Conservation (phyloP, 805 yeast species). For the Cyberlindnera misumaiensis region DNA sequence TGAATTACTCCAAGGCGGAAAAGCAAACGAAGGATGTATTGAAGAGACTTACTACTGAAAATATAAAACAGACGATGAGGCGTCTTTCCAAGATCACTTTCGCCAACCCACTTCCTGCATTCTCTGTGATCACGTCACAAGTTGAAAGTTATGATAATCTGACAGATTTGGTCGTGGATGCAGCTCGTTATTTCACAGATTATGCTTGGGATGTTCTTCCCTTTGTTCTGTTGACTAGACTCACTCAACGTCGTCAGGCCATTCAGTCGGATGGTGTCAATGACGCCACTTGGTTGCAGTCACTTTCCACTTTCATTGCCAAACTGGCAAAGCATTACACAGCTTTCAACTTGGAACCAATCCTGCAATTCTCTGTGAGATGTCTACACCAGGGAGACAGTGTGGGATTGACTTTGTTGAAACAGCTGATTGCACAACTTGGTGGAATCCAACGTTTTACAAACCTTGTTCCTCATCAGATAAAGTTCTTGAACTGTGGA, state of each 20-base stretch:
- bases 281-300: constrained; percentile 80
- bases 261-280: constrained; percentile 74
- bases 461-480: constrained; percentile 60
- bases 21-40: constrained; percentile 72
- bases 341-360: constrained; percentile 53
- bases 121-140: constrained; percentile 65
- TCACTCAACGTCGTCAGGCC: constrained; percentile 61
- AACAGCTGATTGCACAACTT: constrained; percentile 62
- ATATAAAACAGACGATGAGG: constrained; percentile 65
- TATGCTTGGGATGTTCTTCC: constrained; percentile 85
- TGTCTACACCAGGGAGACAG: constrained; percentile 55
- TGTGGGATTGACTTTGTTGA: constrained; percentile 55
- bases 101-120: constrained; percentile 73
- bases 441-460: constrained; percentile 71
- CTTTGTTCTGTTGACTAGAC: constrained; percentile 60
- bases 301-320: constrained; percentile 74
- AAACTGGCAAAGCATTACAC: constrained; percentile 51
- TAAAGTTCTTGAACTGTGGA: constrained; percentile 61
- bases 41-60: constrained; percentile 78
- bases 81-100: constrained; percentile 64
- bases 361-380: constrained; percentile 53
- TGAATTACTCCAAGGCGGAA: constrained; percentile 60
- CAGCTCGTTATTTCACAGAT: constrained; percentile 66
- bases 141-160: constrained; percentile 90
- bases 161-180: constrained; percentile 67